Base-by-base conservation (phyloP, 2,329 filamentous ascomycete genomes). In the Aspergillus fumigatiaffinis region DNA sequence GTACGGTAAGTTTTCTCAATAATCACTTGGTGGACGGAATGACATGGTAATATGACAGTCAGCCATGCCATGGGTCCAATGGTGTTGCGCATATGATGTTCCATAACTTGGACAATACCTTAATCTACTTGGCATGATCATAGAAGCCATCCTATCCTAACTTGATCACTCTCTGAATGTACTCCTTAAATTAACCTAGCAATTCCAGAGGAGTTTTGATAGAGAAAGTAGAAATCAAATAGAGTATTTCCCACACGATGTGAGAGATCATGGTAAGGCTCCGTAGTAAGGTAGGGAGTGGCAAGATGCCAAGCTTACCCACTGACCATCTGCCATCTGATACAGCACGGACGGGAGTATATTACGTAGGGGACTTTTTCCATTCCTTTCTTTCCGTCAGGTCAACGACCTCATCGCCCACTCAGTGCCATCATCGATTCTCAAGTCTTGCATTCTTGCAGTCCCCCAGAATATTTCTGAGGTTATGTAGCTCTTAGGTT, bases 341-440 rank as follows among this genome's bases (percentile, higher is more conserved):
- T 47, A 23, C 21, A 44, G 21, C 21, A 20, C 10, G 20, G 32
- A 38, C 32, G 14, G 50, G 50, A 38, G 28, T 51, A 20, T 25
- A 56, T 61, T 60, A 61, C 60, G 60, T 60, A 58, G 61, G 52
- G 59, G 57, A 60, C 56, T 58, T 54, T 52, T 55, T 58, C 26
- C 48, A 21, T n/a, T 50, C 5, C 25, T n/a, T 54, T 51, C 53
- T 51, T 26, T 50, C 49, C 42, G 25, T 47, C 23, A 52, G 47
- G 55, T 55, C 54, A 53, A 46, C 50, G 56, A 53, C 52, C 10
- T 29, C 9, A 57, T 53, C 23, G 49, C 29, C 35, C 21, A 48
- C 23, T 26, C 48, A 41, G 35, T 44, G 21, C 44, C 44, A 25
- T 47, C 44, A 46, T 47, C 44, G 12, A 26, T 23, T 47, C 44